These are phyloP conservation scores for Camelina sativa DNA, from an alignment of 345 rosid genomes.

Conservation along the genomic window DNA sequence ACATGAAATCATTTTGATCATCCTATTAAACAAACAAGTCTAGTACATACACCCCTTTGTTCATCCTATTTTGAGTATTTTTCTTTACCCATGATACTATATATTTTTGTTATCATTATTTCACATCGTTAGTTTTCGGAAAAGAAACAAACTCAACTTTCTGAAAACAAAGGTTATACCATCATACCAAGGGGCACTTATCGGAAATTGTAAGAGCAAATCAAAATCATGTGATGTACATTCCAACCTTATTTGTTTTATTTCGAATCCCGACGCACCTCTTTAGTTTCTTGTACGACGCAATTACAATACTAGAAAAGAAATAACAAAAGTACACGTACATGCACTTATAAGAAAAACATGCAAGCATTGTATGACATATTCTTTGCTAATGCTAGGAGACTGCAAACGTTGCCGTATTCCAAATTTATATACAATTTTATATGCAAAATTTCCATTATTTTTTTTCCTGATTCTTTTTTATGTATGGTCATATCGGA, in stretches of 20 bases:
- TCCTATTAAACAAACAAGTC: background rate
- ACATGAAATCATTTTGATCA: constrained; percentile 13
- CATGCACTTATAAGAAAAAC: background rate
- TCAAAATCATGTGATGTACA: constrained; percentile 27
- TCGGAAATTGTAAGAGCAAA: constrained; percentile 29
- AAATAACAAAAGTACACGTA: background rate
- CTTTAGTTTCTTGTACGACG: constrained; percentile 18
- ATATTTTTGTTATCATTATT: background rate
- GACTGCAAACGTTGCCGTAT: background rate
- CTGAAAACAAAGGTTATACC: constrained; percentile 27
- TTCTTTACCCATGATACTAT: background rate
- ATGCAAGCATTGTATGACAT: constrained; percentile 3
- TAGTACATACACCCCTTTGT: background rate
- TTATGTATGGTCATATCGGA: too few relatives aligned
- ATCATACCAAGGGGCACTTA: constrained; percentile 5
- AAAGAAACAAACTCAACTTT: constrained; percentile 42
- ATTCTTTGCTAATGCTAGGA: constrained; percentile 8
- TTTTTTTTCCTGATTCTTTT: background rate
- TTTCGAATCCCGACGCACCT: constrained; percentile 18
- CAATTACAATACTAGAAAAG: background rate
- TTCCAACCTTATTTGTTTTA: constrained; percentile 22
- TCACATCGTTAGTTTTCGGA: constrained; percentile 9
- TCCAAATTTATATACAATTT: background rate
- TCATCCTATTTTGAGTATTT: background rate
- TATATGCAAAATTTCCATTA: background rate